These are phyloP conservation scores for Ceratobasidium sp. DNA, from an alignment of 1,284 basidiomycete species.

Conservation along the genomic window DNA sequence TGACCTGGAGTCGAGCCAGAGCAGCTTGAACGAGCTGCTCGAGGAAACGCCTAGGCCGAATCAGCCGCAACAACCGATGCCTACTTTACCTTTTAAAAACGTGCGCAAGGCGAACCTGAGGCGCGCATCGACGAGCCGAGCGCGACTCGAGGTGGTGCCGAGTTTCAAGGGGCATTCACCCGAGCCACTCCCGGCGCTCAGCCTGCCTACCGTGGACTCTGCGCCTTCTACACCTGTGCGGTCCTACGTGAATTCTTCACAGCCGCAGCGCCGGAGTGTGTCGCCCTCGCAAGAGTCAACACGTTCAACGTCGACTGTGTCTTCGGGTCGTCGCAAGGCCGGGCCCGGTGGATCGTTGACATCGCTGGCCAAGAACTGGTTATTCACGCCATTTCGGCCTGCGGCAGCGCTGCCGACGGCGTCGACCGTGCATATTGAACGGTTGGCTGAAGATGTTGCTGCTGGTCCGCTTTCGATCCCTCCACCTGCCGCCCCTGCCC, in stretches of 20 bases:
- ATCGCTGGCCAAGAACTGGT: constrained; percentile 63
- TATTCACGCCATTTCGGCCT: constrained; percentile 77
- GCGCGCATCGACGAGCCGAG: constrained; percentile 39
- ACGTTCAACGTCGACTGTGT: constrained; percentile 57
- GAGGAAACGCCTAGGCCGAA: constrained; percentile 29
- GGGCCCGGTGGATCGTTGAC: constrained; percentile 54
- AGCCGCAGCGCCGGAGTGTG: constrained; percentile 56
- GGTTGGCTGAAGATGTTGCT: constrained; percentile 37
- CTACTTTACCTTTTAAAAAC: constrained; percentile 39
- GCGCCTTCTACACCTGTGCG: constrained; percentile 27
- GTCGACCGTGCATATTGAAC: constrained; percentile 45
- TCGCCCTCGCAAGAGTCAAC: constrained; percentile 79
- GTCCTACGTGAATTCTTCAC: not conserved
- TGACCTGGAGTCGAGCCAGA: constrained; percentile 47
- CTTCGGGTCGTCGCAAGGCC: constrained; percentile 56
- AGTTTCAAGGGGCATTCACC: constrained; percentile 41
- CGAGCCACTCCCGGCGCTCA: constrained; percentile 33
- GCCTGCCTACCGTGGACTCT: constrained; percentile 28
- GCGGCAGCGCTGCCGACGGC: constrained; percentile 55
- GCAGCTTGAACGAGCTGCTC: constrained; percentile 37
- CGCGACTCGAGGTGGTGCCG: constrained; percentile 26
- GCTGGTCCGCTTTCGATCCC: constrained; percentile 33
- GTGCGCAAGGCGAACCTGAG: constrained; percentile 27
- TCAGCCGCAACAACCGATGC: constrained; percentile 28
- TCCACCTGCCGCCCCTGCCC: constrained; percentile 4